Evolutionary conservation across 2,329 filamentous ascomycete species (phyloP).

Genomic region (Boeremia lycopersici): DNA sequence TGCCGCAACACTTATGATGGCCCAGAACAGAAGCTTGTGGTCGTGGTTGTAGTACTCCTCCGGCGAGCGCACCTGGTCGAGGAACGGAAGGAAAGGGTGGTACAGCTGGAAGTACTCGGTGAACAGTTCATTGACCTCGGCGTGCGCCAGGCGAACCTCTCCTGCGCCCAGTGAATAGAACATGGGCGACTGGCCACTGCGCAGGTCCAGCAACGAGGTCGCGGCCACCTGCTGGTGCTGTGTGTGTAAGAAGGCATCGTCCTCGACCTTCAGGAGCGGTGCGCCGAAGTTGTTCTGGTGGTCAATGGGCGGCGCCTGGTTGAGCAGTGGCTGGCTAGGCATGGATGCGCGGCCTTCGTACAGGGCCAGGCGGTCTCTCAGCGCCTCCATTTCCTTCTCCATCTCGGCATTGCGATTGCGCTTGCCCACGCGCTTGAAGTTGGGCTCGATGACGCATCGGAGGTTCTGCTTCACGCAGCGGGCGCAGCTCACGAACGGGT

Average conservation of each 20-base stretch:
- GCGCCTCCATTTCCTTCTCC: constrained; percentile 76
- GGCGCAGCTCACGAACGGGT: constrained; percentile 77
- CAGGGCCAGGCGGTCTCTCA: constrained; percentile 64
- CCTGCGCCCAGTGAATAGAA: constrained; percentile 64
- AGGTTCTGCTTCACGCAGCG: constrained; percentile 80
- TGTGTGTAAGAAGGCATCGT: constrained; percentile 44
- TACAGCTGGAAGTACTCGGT: constrained; percentile 76
- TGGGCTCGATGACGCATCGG: constrained; percentile 84
- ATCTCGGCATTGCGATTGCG: constrained; percentile 83
- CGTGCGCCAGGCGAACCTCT: constrained; percentile 50
- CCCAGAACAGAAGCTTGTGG: constrained; percentile 84
- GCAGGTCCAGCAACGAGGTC: constrained; percentile 49
- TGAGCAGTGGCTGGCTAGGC: constrained; percentile 32
- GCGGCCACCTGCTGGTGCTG: constrained; percentile 48
- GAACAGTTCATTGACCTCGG: constrained; percentile 64
- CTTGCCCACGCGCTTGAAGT: constrained; percentile 85
- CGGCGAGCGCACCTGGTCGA: constrained; percentile 69
- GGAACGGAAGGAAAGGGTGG: constrained; percentile 78
- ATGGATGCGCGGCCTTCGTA: constrained; percentile 59
- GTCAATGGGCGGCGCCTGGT: constrained; percentile 32
- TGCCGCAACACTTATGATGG: constrained; percentile 75
- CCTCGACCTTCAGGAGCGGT: constrained; percentile 34
- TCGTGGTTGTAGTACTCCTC: constrained; percentile 77
- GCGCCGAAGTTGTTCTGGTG: constrained; percentile 29
- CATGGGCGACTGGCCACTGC: constrained; percentile 55